Base-by-base conservation (phyloP, 169 alveolate genomes). In the Plasmodium malariae region DNA sequence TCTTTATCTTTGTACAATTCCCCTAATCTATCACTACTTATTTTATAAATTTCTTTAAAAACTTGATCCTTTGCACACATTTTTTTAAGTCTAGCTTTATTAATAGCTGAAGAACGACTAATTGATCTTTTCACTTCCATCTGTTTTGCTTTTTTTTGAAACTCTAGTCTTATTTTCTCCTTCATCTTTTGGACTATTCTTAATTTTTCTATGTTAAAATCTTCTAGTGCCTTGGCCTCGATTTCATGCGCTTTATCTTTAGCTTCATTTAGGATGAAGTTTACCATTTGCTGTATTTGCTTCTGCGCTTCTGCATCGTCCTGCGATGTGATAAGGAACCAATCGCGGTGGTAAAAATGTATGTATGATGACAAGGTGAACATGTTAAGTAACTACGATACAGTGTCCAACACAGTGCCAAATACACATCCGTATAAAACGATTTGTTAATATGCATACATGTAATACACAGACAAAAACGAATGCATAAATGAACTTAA, bases 241-340 rank as follows among this genome's bases (percentile, higher is more conserved):
- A 97, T 96, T 88, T 96, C 98, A 80, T 95, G 97, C 0, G 99
- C 98, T 73, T 97, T 97, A 92, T 97, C 99, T 85, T 95, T 95
- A 24, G 99, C 99, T 80, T 97, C 99, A 88, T 97, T 96, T 60
- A 97, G 88, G 87, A 97, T 97, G 96, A 97, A 97, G 94, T 94
- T 95, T 24, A 96, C 97, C 99, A 97, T 97, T 88, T 97, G 99
- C 91, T 95, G 97, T 67, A 97, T 96, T 88, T 97, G 99, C 55
- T 93, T 92, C 88, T 95, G 98, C 65, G 99, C 98, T 62, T 97
- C 99, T 30, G 92, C 91, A 88, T 96, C 99, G 89, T 96, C 98
- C 99, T 94, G 21, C 1, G 36, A 36, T 6, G 45, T 28, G 63
- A 60, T 19, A 54, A 19, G 26, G 14, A 19, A 5, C 14, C 19